Base-by-base conservation (phyloP, 2,329 filamentous ascomycete genomes). In the Juglanconis juglandina region DNA sequence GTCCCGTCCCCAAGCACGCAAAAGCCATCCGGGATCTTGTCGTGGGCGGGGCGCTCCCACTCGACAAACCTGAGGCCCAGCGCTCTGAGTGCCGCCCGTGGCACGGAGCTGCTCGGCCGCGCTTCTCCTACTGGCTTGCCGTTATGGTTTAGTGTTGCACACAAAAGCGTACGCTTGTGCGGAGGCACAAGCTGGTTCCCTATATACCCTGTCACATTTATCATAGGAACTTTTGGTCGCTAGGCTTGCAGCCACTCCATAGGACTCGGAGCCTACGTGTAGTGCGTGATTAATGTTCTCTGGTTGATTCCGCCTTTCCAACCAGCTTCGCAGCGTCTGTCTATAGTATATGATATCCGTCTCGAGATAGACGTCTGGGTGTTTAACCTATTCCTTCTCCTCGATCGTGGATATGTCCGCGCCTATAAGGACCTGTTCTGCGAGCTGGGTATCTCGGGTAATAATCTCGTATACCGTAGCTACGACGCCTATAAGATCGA, bases 401-500 rank as follows among this genome's bases (percentile, higher is more conserved):
- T 67, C 30, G 34, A 64, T 51, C 11, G 41, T 56, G 3, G 53
- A 41, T 1, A 61, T 62, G 4, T 60, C 56, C 0, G 67, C 51
- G 11, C 70, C 63, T 51, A 71, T 68, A 10, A 74, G 66, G 7
- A 63, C 57, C 7, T 68, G 58, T 2, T 42, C 37, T 13, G 68
- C 66, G 2, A 70, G 56, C 37, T 50, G 53, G 4, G 62, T 42
- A 35, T 75, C 68, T 7, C 64, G 60, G 2, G 73, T 75, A 47
- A 75, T 71, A 33, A 74, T 66, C 59, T 73, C 72, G 60, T 74
- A 73, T 14, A 71, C 8, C 4, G 71, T 73, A 49, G 71, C 71
- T n/a, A 72, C 53, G n/a, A 72, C 68, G n/a, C 69, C 69, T 47
- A 68, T 71, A 47, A 75, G 64, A 55, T 76, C 73, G 53, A 73